Percentiles rank a stretch among this genome's conserved stretches.
phyloP scores from a whole-genome alignment of 257 asterid genomes.

The Plantago ovata region DNA sequence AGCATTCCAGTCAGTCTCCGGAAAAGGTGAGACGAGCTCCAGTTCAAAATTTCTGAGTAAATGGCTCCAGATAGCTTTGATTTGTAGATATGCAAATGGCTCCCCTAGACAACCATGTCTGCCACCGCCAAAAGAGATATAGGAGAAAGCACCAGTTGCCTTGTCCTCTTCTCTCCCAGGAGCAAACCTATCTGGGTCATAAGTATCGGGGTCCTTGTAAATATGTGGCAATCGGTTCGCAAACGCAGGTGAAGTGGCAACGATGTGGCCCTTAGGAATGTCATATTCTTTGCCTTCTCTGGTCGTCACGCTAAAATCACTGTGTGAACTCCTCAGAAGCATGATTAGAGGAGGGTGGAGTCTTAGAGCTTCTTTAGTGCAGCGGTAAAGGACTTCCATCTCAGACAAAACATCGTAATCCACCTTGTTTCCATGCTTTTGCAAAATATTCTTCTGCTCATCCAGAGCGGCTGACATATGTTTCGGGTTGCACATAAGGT shows the following conservation, averaged over 20 bases:
- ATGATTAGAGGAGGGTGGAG: constrained; percentile 94
- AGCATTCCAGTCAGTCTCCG: constrained; percentile 61
- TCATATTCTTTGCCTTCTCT: constrained; percentile 75
- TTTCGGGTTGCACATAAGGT: constrained; percentile 73
- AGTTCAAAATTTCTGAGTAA: constrained; percentile 76
- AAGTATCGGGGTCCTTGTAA: constrained; percentile 65
- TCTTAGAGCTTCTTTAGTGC: constrained; percentile 86
- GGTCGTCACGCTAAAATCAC: constrained; percentile 72
- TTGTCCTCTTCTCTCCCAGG: constrained; percentile 93
- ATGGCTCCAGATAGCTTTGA: constrained; percentile 96
- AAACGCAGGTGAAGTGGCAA: constrained; percentile 56
- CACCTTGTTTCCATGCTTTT: constrained; percentile 63
- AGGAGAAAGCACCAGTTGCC: constrained; percentile 85
- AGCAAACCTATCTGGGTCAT: constrained; percentile 81
- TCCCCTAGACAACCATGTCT: constrained; percentile 96
- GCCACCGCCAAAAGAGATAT: constrained; percentile 93
- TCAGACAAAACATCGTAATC: constrained; percentile 83
- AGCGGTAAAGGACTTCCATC: constrained; percentile 80
- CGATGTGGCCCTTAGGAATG: constrained; percentile 59
- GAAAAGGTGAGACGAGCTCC: constrained; percentile 38
- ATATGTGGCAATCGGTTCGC: constrained; percentile 61
- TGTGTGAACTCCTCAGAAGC: constrained; percentile 87
- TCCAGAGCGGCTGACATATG: constrained; percentile 69
- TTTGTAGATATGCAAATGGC: constrained; percentile 93
- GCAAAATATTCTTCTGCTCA: constrained; percentile 67